Base-by-base conservation (phyloP, 2,329 filamentous ascomycete species). In the Fusarium phyllophilum region DNA sequence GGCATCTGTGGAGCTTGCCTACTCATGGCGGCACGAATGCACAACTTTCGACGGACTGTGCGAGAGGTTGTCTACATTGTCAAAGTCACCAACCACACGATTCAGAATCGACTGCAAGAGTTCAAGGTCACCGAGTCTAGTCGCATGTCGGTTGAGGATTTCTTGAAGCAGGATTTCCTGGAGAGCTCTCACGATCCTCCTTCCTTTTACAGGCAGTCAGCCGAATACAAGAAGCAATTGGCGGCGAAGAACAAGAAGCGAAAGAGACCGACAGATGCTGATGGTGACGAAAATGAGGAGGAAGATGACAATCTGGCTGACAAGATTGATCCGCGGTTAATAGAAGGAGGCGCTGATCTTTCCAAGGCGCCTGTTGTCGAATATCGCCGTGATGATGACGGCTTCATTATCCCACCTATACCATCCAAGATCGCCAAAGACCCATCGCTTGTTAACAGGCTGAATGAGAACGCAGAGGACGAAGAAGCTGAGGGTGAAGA, bases 41-140 rank as follows among this genome's bases (percentile, higher is more conserved):
- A 98, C 88, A 98, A 98, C 82, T 99, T 97, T 80, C 93, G 96
- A 49, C 92, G 96, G 24, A 97, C 95, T 0, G 91, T 97, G 18
- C 90, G 95, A 36, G 96, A 99, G 83, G 93, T 99, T 14, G 96
- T 98, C n/a, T 98, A 97, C 81, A 94, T 98, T 42, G 96, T 98
- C 81, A 98, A 98, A 81, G 95, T 98, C 57, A 97, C 95, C 46
- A 97, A 97, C 74, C 89, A 94, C 70, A 99, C 96, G 13, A 94
- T 99, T 68, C 93, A 95, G 78, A 94, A 96, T 80, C 94, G 96
- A 70, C 85, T 99, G 15, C 92, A 95, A 74, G 96, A 99, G 80
- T 99, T 98, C 83, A 94, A 94, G 73, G 89, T 92, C 38, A 97
- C 96, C 0, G 93, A 94, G 72, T 95, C 93, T 69, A 94, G 94